A percentile compares a stretch with the other conserved stretches of the same genome.
phyloP scores from a whole-genome alignment of 371 early-diverging fungal genomes.

The Choanephora cucurbitarum region DNA sequence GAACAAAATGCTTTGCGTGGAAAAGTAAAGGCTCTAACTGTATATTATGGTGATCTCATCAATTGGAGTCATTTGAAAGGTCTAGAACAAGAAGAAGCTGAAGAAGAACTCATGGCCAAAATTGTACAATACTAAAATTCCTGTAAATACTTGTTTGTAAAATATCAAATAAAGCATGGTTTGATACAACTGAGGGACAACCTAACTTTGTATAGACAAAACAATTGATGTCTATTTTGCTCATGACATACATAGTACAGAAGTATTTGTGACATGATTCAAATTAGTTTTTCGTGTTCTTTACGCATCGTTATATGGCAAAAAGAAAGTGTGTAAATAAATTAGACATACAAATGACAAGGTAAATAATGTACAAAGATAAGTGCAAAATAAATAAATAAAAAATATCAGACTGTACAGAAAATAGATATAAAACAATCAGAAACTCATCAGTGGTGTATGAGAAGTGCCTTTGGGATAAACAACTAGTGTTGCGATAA shows the following conservation, averaged over 20 bases:
- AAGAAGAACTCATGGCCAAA: conserved; percentile 15
- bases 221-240: too few relatives aligned
- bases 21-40: conserved; percentile 65
- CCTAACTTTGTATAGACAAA: too few relatives aligned
- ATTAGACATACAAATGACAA: too few relatives aligned
- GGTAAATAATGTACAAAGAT: background rate
- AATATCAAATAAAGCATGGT: too few relatives aligned
- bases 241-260: too few relatives aligned
- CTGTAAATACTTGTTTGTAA: too few relatives aligned
- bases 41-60: conserved; percentile 72
- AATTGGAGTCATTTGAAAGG: conserved; percentile 18
- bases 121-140: conserved; percentile 10
- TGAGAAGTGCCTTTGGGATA: conserved; percentile 59
- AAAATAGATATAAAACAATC: conserved; percentile 2
- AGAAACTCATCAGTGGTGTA: conserved; percentile 65
- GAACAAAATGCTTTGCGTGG: conserved; percentile 69
- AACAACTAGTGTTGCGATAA: conserved; percentile 55
- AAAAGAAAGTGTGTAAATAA: too few relatives aligned
- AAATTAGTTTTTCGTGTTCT: too few relatives aligned
- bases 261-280: too few relatives aligned
- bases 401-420: too few relatives aligned
- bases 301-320: too few relatives aligned
- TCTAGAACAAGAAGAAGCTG: conserved; percentile 19
- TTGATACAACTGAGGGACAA: too few relatives aligned
- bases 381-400: background rate